Base-by-base conservation (phyloP, 768 basidiomycete genomes). In the Tulasnella sp. region DNA sequence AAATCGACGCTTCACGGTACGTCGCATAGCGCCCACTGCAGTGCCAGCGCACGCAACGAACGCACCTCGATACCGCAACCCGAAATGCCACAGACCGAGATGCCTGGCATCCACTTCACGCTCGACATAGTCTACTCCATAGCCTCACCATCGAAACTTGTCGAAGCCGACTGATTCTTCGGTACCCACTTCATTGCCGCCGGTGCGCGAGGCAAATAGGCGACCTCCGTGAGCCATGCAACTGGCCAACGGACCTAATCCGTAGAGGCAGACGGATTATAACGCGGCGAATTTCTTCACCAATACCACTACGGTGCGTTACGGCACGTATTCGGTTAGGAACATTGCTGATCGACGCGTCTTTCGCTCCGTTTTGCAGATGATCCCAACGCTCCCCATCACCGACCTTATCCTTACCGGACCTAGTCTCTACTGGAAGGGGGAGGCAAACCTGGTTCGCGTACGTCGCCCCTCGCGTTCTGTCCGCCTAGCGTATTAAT, bases 91-190 rank as follows among this genome's bases (percentile, higher is more conserved):
- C 9, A 60, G 89, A 94, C 92, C 2, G 87, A 89, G 69, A 95
- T 94, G 34, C 91, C 92, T 2, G 88, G 93, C 18, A 89, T 94
- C 41, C 85, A 90, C 46, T 91, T 92, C 79, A 91, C 92, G 0
- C 83, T 87, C 0, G 93, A 93, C 81, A 85, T 96, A 72, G 89
- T 96, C 84, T 90, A 92, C 83, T 88, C 93, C 82, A 88, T 93
- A 84, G 84, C 85, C 18, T 91, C 92, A 77, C 89, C 93, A 40
- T 91, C 92, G 0, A 83, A 86, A 0, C 84, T 93, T 16, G 88
- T 91, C 18, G 89, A 90, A 48, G 89, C 91, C 28, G 86, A 90
- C 75, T 94, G 93, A 93, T 92, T 90, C 84, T 86, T 86, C 81
- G 87, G 86, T 16, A 82, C 86, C 24, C 83, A 86, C 1, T 81